Evolutionary conservation across 1,284 basidiomycete genomes (phyloP).

Genomic region (Singerocomus rubriflavus): DNA sequence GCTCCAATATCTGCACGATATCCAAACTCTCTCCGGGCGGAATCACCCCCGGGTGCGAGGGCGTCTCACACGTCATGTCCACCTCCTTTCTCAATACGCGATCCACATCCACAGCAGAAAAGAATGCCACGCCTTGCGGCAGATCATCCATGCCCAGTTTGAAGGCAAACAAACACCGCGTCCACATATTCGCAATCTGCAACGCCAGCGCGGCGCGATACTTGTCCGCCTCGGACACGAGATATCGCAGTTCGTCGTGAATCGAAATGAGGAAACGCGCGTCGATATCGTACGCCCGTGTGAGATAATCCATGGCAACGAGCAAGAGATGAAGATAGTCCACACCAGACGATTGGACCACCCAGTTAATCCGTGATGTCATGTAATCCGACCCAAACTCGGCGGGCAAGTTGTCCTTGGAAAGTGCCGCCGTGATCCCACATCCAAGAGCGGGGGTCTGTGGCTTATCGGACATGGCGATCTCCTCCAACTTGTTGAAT

Average conservation of each 20-base stretch:
- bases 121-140: constrained; percentile 93
- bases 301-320: constrained; percentile 91
- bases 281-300: constrained; percentile 77
- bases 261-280: constrained; percentile 97
- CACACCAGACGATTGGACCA: constrained; percentile 97
- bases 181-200: constrained; percentile 97
- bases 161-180: constrained; percentile 87
- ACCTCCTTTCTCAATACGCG: constrained; percentile 93
- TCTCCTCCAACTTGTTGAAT: constrained; percentile 99
- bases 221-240: constrained; percentile 85
- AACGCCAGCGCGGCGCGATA: constrained; percentile 91
- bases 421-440: constrained; percentile 89
- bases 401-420: constrained; percentile 82
- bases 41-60: constrained; percentile 83
- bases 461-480: constrained; percentile 85
- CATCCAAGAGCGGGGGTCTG: constrained; percentile 93
- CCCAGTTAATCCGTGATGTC: constrained; percentile 98
- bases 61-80: constrained; percentile 93
- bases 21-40: constrained; percentile 83
- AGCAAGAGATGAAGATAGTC: constrained; percentile 98
- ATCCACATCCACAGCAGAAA: constrained; percentile 96
- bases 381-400: constrained; percentile 85
- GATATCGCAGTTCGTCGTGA: constrained; percentile 95
- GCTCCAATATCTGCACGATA: constrained; percentile 64
- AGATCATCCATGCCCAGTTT: constrained; percentile 94